Base-by-base conservation (phyloP, 768 basidiomycete species). In the Tremella mesenterica region DNA sequence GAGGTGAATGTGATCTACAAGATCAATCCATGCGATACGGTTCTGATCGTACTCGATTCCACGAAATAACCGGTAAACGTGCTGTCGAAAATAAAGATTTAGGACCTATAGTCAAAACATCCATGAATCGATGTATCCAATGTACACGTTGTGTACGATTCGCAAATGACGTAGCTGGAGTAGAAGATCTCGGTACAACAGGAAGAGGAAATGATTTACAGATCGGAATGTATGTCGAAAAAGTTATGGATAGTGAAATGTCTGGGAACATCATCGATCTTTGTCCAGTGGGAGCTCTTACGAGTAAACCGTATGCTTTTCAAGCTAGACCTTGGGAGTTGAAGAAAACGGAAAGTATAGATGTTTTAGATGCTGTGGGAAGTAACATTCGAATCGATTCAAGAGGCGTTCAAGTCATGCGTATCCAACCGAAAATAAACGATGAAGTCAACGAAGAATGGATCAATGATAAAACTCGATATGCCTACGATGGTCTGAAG, bases 21-120 rank as follows among this genome's bases (percentile, higher is more conserved):
- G 93, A 96, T 76, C 93, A 96, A 74, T 93, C 93, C 13, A 97
- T 97, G 91, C 85, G 93, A 50, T 99, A 97, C 69, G 95, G 95
- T 36, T 86, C 92, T 6, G 95, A 99, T 76, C 86, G 95, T 56
- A 85, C 89, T 0, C 85, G 95, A 39, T 96, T 96, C 82, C 95
- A 97, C 77, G 95, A 99, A 76, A 88, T 96, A 46, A 82, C 88
- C 2, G 95, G 95, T 62, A 97, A 97, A 75, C 89, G 95, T 50
- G 95, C 95, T 0, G 87, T 93, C 16, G 93, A 96, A 76, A 86
- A 99, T 80, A 99, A 99, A 78, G 86, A 97, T 71, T 80, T 99
- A 25, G 95, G 95, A 0, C 95, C 95, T 6, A 81, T 99, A 41
- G 90, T 99, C 72, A 97, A 97, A 79, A 96, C 93, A 1, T 88